phyloP scores from a whole-genome alignment of 805 yeast species.

The Hanseniaspora lindneri region DNA sequence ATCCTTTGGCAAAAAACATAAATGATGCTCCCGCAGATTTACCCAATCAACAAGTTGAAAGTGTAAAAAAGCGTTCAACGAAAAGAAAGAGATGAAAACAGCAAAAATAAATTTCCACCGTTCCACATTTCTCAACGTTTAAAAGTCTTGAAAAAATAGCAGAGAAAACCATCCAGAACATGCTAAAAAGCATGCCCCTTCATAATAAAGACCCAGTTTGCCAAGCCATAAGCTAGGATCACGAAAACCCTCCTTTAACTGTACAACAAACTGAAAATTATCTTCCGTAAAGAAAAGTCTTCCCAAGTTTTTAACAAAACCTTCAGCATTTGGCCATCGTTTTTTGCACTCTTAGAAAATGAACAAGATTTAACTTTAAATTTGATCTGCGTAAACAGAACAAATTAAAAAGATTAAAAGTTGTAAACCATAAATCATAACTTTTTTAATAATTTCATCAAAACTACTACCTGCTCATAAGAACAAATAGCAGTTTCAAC shows the following conservation, averaged over 20 bases:
- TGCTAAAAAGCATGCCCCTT: not conserved
- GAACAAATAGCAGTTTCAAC: not conserved
- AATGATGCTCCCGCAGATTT: conserved; percentile 11
- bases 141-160: not conserved
- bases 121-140: not conserved
- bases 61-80: conserved; percentile 1
- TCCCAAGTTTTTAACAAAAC: not conserved
- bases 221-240: not conserved
- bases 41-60: not conserved
- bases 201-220: not conserved
- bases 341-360: conserved; percentile 6
- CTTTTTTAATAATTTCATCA: conserved; percentile 13
- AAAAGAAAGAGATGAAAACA: not conserved
- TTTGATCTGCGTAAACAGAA: not conserved
- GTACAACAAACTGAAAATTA: not conserved
- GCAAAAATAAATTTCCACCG: not conserved
- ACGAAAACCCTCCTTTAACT: not conserved
- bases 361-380: conserved; percentile 3
- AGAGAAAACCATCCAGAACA: not conserved
- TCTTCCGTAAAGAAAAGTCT: not conserved
- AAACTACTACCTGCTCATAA: not conserved
- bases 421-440: conserved; percentile 16
- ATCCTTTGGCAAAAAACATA: conserved; percentile 9
- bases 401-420: not conserved
- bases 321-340: conserved; percentile 14